These are phyloP conservation scores for Colletotrichum siamense DNA, from an alignment of 2,329 filamentous ascomycete genomes.

Conservation along the genomic window DNA sequence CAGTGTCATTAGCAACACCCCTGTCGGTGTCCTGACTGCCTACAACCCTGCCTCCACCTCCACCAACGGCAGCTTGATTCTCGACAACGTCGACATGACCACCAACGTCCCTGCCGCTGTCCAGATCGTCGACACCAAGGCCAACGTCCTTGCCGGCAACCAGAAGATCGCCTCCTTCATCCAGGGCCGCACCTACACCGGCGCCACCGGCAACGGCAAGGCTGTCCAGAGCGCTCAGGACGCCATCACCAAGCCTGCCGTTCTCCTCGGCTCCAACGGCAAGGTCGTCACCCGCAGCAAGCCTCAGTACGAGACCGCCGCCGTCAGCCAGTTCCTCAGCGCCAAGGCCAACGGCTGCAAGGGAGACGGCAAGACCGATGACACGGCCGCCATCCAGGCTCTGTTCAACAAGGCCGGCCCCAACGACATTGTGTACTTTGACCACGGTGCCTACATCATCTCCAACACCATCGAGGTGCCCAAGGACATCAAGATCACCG, in stretches of 20 bases:
- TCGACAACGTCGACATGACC: constrained; percentile 89
- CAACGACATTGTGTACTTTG: constrained; percentile 75
- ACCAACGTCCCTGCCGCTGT: constrained; percentile 72
- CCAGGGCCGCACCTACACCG: constrained; percentile 78
- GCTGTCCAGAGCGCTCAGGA: constrained; percentile 65
- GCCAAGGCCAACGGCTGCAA: constrained; percentile 83
- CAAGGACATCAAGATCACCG: constrained; percentile 84
- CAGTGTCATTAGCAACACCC: constrained; percentile 78
- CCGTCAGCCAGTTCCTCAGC: constrained; percentile 76
- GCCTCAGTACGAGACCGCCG: constrained; percentile 80
- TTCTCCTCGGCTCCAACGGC: constrained; percentile 67
- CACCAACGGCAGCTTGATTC: constrained; percentile 81
- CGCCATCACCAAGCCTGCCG: constrained; percentile 66
- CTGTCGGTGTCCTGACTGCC: constrained; percentile 77
- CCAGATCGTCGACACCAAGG: constrained; percentile 58
- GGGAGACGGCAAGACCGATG: constrained; percentile 87
- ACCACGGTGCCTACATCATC: constrained; percentile 76
- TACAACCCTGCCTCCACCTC: constrained; percentile 67
- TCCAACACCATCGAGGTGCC: constrained; percentile 74
- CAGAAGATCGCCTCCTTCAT: constrained; percentile 73
- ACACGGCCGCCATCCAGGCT: constrained; percentile 83
- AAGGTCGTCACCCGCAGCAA: constrained; percentile 84
- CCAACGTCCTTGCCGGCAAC: constrained; percentile 72
- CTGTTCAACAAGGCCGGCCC: constrained; percentile 71
- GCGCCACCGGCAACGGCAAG: constrained; percentile 43